Evolutionary conservation across 306 rosid genomes (phyloP).

Genomic region (Trifolium fragiferum): DNA sequence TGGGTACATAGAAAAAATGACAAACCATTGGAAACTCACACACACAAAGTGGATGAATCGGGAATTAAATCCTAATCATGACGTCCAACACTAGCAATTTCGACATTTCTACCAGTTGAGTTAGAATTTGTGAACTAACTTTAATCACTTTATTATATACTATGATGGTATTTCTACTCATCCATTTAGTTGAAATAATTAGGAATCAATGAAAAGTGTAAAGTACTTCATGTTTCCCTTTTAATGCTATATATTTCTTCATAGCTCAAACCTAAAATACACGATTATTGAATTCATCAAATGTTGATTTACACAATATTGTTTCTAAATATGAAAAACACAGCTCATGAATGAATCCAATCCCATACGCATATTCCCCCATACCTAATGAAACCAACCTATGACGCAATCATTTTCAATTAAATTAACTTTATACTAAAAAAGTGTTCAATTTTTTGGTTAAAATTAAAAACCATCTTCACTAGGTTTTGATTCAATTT

Average conservation of each 20-base stretch:
- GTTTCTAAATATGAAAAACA: conserved; percentile 38
- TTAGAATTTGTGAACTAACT: no score
- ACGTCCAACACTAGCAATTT: no score
- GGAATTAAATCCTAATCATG: no score
- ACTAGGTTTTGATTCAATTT: conserved; percentile 26
- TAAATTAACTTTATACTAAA: conserved; percentile 25
- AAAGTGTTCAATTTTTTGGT: background rate
- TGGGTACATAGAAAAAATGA: no score
- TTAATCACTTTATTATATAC: no score
- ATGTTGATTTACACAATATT: conserved; percentile 34
- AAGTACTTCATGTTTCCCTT: background rate
- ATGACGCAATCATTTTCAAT: conserved; percentile 38
- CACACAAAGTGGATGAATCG: no score
- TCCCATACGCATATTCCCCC: conserved; percentile 45
- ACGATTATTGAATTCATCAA: conserved; percentile 32
- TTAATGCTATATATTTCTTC: background rate
- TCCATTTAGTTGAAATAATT: conserved; percentile 22
- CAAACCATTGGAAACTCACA: no score
- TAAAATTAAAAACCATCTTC: conserved; percentile 28
- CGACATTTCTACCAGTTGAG: no score
- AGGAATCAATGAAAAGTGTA: conserved; percentile 21
- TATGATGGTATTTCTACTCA: background rate
- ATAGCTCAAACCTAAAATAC: conserved; percentile 3
- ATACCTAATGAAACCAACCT: conserved; percentile 39
- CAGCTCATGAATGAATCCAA: conserved; percentile 29